Percentiles rank a stretch among this genome's conserved stretches.
Conservation (phyloP, 2,329 filamentous ascomycete genomes). For the Hysterium pulicare region DNA sequence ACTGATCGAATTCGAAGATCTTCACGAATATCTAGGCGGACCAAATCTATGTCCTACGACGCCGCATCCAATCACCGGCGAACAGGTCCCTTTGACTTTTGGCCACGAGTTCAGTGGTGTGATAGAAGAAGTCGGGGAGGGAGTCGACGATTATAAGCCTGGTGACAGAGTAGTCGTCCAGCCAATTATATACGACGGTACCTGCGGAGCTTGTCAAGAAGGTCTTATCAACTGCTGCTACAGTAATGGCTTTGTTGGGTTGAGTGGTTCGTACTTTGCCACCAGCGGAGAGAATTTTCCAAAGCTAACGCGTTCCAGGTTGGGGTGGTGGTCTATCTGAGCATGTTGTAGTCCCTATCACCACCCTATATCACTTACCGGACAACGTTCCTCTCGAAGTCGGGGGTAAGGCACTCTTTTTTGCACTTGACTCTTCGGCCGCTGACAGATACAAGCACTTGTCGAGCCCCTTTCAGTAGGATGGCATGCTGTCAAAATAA, state of each 20-base stretch:
- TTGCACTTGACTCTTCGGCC: background rate
- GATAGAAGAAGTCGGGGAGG: slow-evolving; percentile 52
- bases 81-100: slow-evolving; percentile 51
- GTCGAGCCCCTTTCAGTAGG: slow-evolving; percentile 55
- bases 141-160: slow-evolving; percentile 45
- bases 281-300: background rate
- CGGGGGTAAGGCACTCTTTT: slow-evolving; percentile 31
- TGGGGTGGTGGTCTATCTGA: slow-evolving; percentile 54
- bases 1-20: slow-evolving; percentile 20
- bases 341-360: slow-evolving; percentile 49
- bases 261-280: slow-evolving; percentile 38
- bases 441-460: slow-evolving; percentile 36
- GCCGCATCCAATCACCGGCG: slow-evolving; percentile 54
- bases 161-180: slow-evolving; percentile 51
- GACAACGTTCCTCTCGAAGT: slow-evolving; percentile 52
- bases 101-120: slow-evolving; percentile 54
- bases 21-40: slow-evolving; percentile 50
- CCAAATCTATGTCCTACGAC: slow-evolving; percentile 49
- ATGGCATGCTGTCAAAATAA: slow-evolving; percentile 54
- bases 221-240: slow-evolving; percentile 54
- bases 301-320: slow-evolving; percentile 19
- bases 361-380: slow-evolving; percentile 46
- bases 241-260: slow-evolving; percentile 52
- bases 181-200: slow-evolving; percentile 55
- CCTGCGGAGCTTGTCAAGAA: slow-evolving; percentile 51